phyloP scores from a whole-genome alignment of 805 yeast genomes.

The Cyberlindnera euphorbiae region DNA sequence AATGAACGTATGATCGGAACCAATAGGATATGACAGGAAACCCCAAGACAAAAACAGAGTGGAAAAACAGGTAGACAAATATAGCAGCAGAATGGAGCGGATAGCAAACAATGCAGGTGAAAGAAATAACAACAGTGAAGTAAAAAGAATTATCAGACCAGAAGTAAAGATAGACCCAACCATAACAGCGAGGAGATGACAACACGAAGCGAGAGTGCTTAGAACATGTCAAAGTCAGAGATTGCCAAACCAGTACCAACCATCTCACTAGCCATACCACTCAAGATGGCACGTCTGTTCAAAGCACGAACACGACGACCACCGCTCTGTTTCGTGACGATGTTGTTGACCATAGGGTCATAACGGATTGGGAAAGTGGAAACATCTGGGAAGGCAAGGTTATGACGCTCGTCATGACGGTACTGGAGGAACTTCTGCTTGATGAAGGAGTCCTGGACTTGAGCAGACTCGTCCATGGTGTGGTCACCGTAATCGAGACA shows the following conservation, averaged over 20 bases:
- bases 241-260: conserved; percentile 27
- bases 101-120: neutral
- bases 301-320: conserved; percentile 19
- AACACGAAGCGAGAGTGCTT: too few relatives aligned
- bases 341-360: conserved; percentile 17
- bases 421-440: conserved; percentile 21
- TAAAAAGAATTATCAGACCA: too few relatives aligned
- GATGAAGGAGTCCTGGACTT: conserved; percentile 3
- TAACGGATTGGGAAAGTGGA: conserved; percentile 26
- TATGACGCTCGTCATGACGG: conserved; percentile 28
- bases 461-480: conserved; percentile 3
- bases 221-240: conserved; percentile 22
- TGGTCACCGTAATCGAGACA: conserved; percentile 13
- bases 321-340: conserved; percentile 4
- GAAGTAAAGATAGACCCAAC: too few relatives aligned
- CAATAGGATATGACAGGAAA: neutral
- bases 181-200: too few relatives aligned
- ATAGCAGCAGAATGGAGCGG: neutral
- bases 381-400: conserved; percentile 27
- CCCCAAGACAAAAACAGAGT: too few relatives aligned
- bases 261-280: conserved; percentile 28
- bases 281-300: conserved; percentile 26
- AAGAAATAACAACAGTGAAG: neutral
- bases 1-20: too few relatives aligned
- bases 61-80: neutral